Evolutionary conservation across 2,329 filamentous ascomycete species (phyloP).

Genomic region (Rutstroemia sp.): DNA sequence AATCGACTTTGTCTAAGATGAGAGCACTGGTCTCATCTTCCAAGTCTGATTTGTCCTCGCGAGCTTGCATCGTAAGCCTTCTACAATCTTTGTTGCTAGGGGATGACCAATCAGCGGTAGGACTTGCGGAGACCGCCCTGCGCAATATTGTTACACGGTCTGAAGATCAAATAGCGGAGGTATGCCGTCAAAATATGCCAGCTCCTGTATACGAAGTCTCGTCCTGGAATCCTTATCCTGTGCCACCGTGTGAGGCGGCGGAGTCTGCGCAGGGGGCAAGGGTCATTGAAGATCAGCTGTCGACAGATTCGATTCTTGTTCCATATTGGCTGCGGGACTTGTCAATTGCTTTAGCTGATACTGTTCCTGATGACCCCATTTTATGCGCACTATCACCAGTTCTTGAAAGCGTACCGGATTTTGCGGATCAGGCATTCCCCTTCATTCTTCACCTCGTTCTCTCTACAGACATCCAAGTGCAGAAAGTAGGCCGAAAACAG

Average conservation of each 20-base stretch:
- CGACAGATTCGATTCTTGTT: conserved; percentile 34
- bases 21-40: conserved; percentile 29
- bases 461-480: conserved; percentile 55
- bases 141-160: conserved; percentile 45
- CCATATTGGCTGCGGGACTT: conserved; percentile 54
- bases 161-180: conserved; percentile 35
- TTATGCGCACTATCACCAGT: conserved; percentile 62
- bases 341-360: conserved; percentile 53
- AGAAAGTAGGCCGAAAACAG: conserved; percentile 49
- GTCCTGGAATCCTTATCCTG: conserved; percentile 48
- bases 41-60: conserved; percentile 44
- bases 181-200: conserved; percentile 45
- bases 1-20: conserved; percentile 46
- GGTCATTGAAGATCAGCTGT: conserved; percentile 7
- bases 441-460: conserved; percentile 81
- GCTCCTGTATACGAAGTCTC: conserved; percentile 47
- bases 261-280: background rate
- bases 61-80: conserved; percentile 53
- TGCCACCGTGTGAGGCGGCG: conserved; percentile 44
- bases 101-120: conserved; percentile 47
- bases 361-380: conserved; percentile 56
- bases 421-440: conserved; percentile 70
- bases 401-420: conserved; percentile 55
- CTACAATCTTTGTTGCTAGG: conserved; percentile 55
- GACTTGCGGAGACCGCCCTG: conserved; percentile 53